A percentile compares a stretch with the other conserved stretches of the same genome.
Conservation (phyloP, 352 stramenopile species). For the Globisporangium canariense region DNA sequence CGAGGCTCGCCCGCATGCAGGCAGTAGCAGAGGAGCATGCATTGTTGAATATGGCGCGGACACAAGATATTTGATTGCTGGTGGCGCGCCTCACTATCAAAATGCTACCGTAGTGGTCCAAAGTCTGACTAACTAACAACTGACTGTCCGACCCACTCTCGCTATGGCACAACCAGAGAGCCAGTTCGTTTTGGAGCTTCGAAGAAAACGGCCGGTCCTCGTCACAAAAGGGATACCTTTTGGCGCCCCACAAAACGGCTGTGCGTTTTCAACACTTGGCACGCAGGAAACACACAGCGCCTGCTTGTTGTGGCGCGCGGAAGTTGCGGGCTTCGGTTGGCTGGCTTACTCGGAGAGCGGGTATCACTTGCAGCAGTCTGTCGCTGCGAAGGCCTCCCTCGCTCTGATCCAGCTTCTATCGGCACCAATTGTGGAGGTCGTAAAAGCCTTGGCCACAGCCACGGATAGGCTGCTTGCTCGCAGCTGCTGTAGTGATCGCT, state of each 20-base stretch:
- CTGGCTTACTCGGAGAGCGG: neutral
- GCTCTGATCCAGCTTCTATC: no score
- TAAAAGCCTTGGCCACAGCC: no score
- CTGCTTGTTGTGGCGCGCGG: neutral
- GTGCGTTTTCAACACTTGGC: neutral
- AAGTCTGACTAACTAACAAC: slow-evolving; percentile 6
- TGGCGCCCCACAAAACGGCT: neutral
- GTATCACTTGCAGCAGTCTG: neutral
- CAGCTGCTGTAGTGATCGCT: no score
- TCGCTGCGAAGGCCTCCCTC: slow-evolving; percentile 5
- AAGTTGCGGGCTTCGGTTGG: neutral
- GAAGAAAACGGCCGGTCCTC: neutral
- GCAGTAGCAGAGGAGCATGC: neutral
- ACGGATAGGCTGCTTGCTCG: no score
- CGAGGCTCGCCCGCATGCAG: neutral
- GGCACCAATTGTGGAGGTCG: no score
- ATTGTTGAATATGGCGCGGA: neutral
- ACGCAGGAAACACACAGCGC: neutral
- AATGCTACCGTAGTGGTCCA: neutral
- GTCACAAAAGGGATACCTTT: slow-evolving; percentile 7
- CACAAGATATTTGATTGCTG: neutral
- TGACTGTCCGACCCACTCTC: neutral
- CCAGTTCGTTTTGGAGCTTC: neutral
- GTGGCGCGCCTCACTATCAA: no score
- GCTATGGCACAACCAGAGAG: neutral